phyloP scores from a whole-genome alignment of 257 asterid genomes.

The Scutellaria galericulata region DNA sequence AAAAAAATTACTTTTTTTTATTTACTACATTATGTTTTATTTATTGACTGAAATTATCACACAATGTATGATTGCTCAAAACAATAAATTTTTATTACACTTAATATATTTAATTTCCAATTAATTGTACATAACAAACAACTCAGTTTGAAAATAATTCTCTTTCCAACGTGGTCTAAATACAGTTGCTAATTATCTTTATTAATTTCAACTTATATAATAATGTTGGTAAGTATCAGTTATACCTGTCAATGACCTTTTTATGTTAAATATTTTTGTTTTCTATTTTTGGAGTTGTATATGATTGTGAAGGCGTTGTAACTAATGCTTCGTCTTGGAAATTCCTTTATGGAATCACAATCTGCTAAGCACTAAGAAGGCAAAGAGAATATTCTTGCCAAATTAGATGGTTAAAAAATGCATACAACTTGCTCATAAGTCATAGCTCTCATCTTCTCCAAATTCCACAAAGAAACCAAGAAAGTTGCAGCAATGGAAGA shows the following conservation, averaged over 20 bases:
- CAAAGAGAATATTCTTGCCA: constrained; percentile 33
- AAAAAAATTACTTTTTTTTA: too few species aligned
- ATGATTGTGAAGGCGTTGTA: constrained; percentile 35
- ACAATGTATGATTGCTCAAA: too few species aligned
- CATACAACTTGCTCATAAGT: too few species aligned
- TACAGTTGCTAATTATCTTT: too few species aligned
- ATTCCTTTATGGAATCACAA: background rate
- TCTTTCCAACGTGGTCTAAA: too few species aligned
- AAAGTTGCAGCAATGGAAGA: background rate
- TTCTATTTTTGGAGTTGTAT: constrained; percentile 19
- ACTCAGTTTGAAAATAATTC: too few species aligned
- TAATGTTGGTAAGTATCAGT: background rate
- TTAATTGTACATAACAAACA: too few species aligned
- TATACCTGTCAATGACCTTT: background rate
- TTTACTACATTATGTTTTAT: too few species aligned
- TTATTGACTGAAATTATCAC: too few species aligned
- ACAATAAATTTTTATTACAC: too few species aligned
- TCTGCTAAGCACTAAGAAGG: constrained; percentile 32
- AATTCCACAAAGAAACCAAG: background rate
- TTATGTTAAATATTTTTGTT: background rate
- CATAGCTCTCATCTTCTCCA: background rate
- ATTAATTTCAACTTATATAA: background rate
- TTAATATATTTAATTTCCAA: too few species aligned
- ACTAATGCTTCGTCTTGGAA: background rate
- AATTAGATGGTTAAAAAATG: constrained; percentile 8